Evolutionary conservation across 257 asterid species (phyloP).

Genomic region (Verbena officinalis): DNA sequence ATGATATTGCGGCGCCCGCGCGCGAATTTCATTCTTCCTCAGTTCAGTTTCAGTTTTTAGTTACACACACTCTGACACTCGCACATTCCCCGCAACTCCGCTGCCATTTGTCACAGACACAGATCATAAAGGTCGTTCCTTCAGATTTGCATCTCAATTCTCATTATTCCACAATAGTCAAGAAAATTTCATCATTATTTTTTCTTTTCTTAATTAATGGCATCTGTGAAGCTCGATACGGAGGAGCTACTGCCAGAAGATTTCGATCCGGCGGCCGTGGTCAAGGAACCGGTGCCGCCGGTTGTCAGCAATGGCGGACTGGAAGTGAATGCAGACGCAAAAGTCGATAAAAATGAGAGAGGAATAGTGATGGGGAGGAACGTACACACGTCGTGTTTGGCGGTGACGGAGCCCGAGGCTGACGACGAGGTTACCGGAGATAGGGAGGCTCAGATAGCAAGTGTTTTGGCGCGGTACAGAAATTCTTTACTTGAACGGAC

Average conservation of each 20-base stretch:
- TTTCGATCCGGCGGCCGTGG: slow-evolving; percentile 59
- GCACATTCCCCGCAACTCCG: slow-evolving; percentile 17
- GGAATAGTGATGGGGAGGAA: slow-evolving; percentile 80
- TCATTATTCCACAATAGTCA: not conserved
- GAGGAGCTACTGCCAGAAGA: not conserved
- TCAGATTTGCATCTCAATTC: slow-evolving; percentile 1
- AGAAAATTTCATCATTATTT: not conserved
- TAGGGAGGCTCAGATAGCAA: slow-evolving; percentile 92
- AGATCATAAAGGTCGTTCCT: not conserved
- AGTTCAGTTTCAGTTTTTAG: not conserved
- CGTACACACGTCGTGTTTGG: slow-evolving; percentile 77
- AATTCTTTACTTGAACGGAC: slow-evolving; percentile 77
- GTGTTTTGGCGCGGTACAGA: slow-evolving; percentile 86
- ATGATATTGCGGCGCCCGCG: no score
- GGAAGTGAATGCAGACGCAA: slow-evolving; percentile 20
- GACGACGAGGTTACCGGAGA: slow-evolving; percentile 94
- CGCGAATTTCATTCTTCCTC: slow-evolving; percentile 9
- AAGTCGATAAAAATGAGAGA: slow-evolving; percentile 39
- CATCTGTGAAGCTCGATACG: slow-evolving; percentile 1
- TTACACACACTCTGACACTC: not conserved
- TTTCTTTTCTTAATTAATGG: not conserved
- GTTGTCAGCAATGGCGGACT: slow-evolving; percentile 23
- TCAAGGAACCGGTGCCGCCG: slow-evolving; percentile 38
- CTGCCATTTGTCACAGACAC: not conserved
- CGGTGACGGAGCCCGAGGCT: slow-evolving; percentile 93